phyloP scores from a whole-genome alignment of 352 stramenopile species.

The Achlya hypogyna region DNA sequence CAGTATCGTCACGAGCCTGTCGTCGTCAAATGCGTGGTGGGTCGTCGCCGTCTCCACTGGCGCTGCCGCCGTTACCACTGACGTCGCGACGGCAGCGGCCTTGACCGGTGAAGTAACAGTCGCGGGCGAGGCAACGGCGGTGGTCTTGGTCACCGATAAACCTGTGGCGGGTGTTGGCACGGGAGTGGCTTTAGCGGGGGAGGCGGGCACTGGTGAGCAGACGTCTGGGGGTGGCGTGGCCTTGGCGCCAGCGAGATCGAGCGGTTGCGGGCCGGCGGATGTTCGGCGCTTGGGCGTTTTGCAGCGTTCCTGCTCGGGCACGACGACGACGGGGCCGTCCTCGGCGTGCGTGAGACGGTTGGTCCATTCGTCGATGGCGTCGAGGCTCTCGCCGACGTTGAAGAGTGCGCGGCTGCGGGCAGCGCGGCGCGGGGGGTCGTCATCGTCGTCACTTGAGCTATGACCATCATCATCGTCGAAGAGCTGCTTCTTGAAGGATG shows the following conservation, averaged over 20 bases:
- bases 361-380: slow-evolving; percentile 58
- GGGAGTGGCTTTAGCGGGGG: no score
- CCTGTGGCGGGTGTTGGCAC: slow-evolving; percentile 23
- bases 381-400: slow-evolving; percentile 58
- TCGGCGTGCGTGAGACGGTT: slow-evolving; percentile 26
- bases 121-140: no score
- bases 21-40: slow-evolving; percentile 34
- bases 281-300: neutral
- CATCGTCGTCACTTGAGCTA: slow-evolving; percentile 43
- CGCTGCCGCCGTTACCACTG: no score
- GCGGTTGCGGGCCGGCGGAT: neutral
- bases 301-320: neutral
- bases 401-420: slow-evolving; percentile 35
- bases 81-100: no score
- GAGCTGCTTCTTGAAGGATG: slow-evolving; percentile 28
- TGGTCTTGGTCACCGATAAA: slow-evolving; percentile 24
- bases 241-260: neutral
- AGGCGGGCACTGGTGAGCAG: no score
- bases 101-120: no score
- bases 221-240: neutral
- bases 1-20: slow-evolving; percentile 40
- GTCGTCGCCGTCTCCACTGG: slow-evolving; percentile 21
- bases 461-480: slow-evolving; percentile 22
- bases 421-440: slow-evolving; percentile 7
- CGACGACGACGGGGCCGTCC: slow-evolving; percentile 20